These are phyloP conservation scores for Fusarium concolor DNA, from an alignment of 2,329 filamentous ascomycete species.

Conservation along the genomic window DNA sequence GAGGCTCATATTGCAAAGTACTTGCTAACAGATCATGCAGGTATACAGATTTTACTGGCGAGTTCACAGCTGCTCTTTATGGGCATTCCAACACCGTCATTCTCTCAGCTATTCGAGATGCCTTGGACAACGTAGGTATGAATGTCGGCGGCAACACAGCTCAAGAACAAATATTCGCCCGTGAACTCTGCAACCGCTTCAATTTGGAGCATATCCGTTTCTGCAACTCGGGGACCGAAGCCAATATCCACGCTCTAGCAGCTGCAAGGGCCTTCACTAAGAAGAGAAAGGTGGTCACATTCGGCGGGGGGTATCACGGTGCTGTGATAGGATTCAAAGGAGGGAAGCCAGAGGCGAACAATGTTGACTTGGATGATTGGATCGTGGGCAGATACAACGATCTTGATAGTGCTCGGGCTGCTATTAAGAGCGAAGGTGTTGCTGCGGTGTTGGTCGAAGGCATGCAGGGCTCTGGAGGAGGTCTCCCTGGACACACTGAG, in stretches of 20 bases:
- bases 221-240: constrained; percentile 74
- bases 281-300: constrained; percentile 62
- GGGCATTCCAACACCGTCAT: constrained; percentile 72
- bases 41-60: constrained; percentile 71
- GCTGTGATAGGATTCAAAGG: constrained; percentile 52
- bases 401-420: constrained; percentile 55
- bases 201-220: constrained; percentile 68
- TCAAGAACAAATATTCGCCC: constrained; percentile 64
- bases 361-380: constrained; percentile 65
- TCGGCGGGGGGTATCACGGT: constrained; percentile 59
- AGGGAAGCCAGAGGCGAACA: constrained; percentile 54
- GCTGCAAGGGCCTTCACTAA: constrained; percentile 61
- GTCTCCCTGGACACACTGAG: constrained; percentile 59
- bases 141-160: constrained; percentile 65
- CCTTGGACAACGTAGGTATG: constrained; percentile 61
- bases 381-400: constrained; percentile 73
- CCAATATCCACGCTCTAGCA: constrained; percentile 69
- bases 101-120: constrained; percentile 58
- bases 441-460: constrained; percentile 74
- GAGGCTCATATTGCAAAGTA: too few species aligned
- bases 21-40: constrained; percentile 36
- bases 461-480: constrained; percentile 73
- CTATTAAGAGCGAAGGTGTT: constrained; percentile 60
- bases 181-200: constrained; percentile 66
- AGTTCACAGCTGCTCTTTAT: constrained; percentile 73